Conservation (phyloP, 2,329 filamentous ascomycete genomes). For the Juglanconis sp. region DNA sequence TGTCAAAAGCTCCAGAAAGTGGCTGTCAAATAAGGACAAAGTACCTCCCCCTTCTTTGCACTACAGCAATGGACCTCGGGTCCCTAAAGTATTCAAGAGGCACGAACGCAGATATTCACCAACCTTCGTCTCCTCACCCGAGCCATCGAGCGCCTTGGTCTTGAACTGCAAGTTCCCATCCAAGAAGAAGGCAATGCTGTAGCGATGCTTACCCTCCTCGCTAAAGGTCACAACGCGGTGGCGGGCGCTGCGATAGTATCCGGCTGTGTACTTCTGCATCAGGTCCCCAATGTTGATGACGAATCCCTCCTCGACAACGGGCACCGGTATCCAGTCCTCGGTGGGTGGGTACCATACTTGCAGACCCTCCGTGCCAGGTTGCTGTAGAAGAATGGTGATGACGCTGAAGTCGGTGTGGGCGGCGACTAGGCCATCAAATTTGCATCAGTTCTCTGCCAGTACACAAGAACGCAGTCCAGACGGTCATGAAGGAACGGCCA, state of each 20-base stretch:
- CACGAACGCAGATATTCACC: not conserved
- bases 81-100: not conserved
- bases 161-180: slow-evolving; percentile 20
- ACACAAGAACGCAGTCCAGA: no score
- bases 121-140: not conserved
- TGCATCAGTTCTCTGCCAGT: no score
- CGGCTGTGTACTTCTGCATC: slow-evolving; percentile 30
- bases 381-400: slow-evolving; percentile 29
- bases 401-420: slow-evolving; percentile 31
- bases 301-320: slow-evolving; percentile 28
- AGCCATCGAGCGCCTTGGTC: not conserved
- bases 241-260: slow-evolving; percentile 29
- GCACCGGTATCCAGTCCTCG: slow-evolving; percentile 29
- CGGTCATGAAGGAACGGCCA: not conserved
- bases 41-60: not conserved
- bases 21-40: no score
- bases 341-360: slow-evolving; percentile 26
- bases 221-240: slow-evolving; percentile 28
- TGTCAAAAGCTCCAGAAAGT: no score
- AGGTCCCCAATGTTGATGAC: slow-evolving; percentile 38
- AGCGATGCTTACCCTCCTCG: slow-evolving; percentile 22
- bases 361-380: slow-evolving; percentile 26
- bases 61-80: not conserved
- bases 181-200: slow-evolving; percentile 28
- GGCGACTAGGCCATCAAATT: slow-evolving; percentile 18